Percentiles rank a stretch among this genome's conserved stretches.
Conservation (phyloP, 2,329 filamentous ascomycete species). For the Ophiosphaerella narmari region DNA sequence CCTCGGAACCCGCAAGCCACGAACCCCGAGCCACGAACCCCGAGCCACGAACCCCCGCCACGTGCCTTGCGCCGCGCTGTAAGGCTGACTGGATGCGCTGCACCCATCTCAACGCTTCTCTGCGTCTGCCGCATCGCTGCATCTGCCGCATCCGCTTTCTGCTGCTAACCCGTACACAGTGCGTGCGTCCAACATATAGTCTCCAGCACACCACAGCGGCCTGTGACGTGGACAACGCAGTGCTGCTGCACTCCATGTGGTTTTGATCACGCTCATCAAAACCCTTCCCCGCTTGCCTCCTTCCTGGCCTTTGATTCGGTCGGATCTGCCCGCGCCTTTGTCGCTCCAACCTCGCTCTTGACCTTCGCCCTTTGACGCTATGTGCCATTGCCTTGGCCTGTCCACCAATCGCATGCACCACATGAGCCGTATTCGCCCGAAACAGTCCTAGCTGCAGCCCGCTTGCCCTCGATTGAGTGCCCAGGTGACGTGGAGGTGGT, state of each 20-base stretch:
- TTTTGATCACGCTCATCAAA: slow-evolving; percentile 1
- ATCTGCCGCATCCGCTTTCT: background rate
- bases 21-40: slow-evolving; percentile 16
- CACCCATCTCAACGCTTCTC: no score
- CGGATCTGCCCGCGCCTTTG: no score
- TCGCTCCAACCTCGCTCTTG: no score
- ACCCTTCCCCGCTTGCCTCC: slow-evolving; percentile 4
- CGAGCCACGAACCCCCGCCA: slow-evolving; percentile 17
- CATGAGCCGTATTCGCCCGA: slow-evolving; percentile 14
- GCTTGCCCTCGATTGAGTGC: slow-evolving; percentile 13
- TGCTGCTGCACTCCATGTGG: background rate
- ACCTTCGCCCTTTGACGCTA: no score
- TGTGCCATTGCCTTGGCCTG: no score
- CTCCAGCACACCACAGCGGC: background rate
- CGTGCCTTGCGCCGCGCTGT: slow-evolving; percentile 5
- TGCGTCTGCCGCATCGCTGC: no score
- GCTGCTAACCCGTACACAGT: slow-evolving; percentile 5
- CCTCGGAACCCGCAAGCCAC: slow-evolving; percentile 20
- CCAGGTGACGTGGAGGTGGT: slow-evolving; percentile 20
- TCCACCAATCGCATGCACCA: slow-evolving; percentile 19
- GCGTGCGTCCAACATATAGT: background rate
- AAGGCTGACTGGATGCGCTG: slow-evolving; percentile 19
- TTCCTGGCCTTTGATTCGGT: background rate
- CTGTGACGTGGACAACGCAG: slow-evolving; percentile 3
- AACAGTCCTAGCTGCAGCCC: slow-evolving; percentile 12